phyloP scores from a whole-genome alignment of 495 filamentous ascomycete genomes.

The Tuber melanosporum region DNA sequence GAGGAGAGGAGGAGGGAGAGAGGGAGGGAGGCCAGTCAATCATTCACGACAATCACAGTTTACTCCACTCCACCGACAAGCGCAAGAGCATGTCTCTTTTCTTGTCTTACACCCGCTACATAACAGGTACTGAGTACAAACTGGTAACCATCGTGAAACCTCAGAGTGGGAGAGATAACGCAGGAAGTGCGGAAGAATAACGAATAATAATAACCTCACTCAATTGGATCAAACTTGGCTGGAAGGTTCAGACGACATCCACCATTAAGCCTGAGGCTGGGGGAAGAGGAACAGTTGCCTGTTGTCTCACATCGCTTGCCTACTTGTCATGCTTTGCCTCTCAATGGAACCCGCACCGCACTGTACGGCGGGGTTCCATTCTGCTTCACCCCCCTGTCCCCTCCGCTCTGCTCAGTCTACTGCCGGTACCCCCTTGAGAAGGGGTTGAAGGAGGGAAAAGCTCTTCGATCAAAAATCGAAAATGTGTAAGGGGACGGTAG shows the following conservation, averaged over 20 bases:
- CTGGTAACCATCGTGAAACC: slow-evolving; percentile 19
- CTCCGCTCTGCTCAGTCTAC: neutral
- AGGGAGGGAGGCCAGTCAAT: neutral
- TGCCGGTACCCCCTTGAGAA: neutral
- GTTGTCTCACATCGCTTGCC: slow-evolving; percentile 29
- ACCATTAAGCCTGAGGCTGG: neutral
- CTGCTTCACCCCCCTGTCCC: neutral
- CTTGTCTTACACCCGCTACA: neutral
- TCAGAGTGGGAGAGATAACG: slow-evolving; percentile 2
- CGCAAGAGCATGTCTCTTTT: neutral
- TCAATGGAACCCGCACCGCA: neutral
- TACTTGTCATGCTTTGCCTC: neutral
- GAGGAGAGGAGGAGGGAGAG: neutral
- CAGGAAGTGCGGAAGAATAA: neutral
- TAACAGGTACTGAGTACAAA: neutral
- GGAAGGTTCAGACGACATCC: slow-evolving; percentile 22
- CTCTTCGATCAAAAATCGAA: neutral
- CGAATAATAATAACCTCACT: slow-evolving; percentile 21
- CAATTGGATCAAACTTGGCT: neutral
- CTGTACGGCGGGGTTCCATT: neutral
- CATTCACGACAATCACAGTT: neutral
- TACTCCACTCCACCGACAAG: neutral
- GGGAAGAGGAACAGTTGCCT: slow-evolving; percentile 9
- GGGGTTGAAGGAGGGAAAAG: neutral
- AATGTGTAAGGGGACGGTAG: neutral